These are phyloP conservation scores for Aspergillus flavus DNA, from an alignment of 2,329 filamentous ascomycete species.

Conservation along the genomic window DNA sequence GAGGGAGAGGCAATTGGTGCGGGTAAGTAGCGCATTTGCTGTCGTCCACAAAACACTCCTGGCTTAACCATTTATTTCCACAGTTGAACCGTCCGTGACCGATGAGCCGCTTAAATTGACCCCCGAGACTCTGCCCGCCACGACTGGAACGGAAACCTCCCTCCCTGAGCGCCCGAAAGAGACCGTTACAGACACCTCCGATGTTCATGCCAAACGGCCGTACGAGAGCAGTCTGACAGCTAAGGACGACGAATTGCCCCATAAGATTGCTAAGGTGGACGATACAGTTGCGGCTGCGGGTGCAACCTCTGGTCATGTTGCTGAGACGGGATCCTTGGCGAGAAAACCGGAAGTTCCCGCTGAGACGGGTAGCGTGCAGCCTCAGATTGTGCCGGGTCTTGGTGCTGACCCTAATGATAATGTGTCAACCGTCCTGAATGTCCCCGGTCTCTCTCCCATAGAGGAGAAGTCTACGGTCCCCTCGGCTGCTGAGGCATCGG, in stretches of 20 bases:
- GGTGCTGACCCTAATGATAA: conserved; percentile 21
- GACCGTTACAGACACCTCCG: conserved; percentile 20
- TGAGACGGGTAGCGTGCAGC: conserved; percentile 16
- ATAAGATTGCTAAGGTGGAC: conserved; percentile 40
- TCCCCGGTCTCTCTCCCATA: conserved; percentile 15
- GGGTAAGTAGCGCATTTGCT: neutral
- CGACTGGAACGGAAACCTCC: conserved; percentile 16
- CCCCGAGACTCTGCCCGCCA: conserved; percentile 7
- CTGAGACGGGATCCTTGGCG: conserved; percentile 9
- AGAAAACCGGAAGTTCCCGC: conserved; percentile 5
- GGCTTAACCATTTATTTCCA: neutral
- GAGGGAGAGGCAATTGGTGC: neutral
- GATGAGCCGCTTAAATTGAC: conserved; percentile 9
- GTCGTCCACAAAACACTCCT: neutral
- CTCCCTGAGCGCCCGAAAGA: conserved; percentile 25
- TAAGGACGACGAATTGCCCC: conserved; percentile 36
- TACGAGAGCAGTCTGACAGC: conserved; percentile 37
- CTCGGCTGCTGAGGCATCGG: neutral
- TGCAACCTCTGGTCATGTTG: conserved; percentile 2
- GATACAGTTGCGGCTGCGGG: conserved; percentile 16
- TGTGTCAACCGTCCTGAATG: conserved; percentile 15
- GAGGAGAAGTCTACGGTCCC: conserved; percentile 13
- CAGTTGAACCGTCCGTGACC: conserved; percentile 10
- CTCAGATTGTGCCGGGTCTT: conserved; percentile 25
- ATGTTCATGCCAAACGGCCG: conserved; percentile 37